Conservation (phyloP, 2,329 filamentous ascomycete species). For the Talaromyces sp. region DNA sequence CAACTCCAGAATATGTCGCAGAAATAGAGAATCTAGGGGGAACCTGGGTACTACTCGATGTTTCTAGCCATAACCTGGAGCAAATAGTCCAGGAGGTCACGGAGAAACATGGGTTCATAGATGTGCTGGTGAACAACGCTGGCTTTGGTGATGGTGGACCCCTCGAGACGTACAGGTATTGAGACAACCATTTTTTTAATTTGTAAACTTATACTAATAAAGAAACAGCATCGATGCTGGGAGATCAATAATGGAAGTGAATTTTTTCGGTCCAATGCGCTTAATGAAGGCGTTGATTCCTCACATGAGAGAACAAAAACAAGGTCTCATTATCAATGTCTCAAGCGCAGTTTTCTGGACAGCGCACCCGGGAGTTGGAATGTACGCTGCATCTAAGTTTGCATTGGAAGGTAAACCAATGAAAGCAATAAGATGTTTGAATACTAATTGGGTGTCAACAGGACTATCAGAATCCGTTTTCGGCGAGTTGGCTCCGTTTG, state of each 20-base stretch:
- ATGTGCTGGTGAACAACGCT: slow-evolving; percentile 6
- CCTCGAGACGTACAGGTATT: background rate
- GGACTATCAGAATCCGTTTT: background rate
- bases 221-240: background rate
- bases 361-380: background rate
- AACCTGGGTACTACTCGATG: background rate
- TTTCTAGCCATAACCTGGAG: background rate
- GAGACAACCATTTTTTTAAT: background rate
- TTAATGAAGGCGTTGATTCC: slow-evolving; percentile 1
- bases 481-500: background rate
- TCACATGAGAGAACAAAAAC: background rate
- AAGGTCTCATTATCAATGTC: background rate
- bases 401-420: background rate
- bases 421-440: background rate
- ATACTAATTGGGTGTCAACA: background rate
- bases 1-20: background rate
- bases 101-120: background rate
- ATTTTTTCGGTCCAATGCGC: slow-evolving; percentile 4
- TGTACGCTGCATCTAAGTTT: background rate
- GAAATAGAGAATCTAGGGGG: slow-evolving; percentile 2
- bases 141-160: background rate
- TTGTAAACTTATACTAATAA: background rate
- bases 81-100: background rate
- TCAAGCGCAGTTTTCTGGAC: background rate
- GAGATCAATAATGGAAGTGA: background rate